Conservation (phyloP, 768 basidiomycete species). For the Leccinum pellstonianum region DNA sequence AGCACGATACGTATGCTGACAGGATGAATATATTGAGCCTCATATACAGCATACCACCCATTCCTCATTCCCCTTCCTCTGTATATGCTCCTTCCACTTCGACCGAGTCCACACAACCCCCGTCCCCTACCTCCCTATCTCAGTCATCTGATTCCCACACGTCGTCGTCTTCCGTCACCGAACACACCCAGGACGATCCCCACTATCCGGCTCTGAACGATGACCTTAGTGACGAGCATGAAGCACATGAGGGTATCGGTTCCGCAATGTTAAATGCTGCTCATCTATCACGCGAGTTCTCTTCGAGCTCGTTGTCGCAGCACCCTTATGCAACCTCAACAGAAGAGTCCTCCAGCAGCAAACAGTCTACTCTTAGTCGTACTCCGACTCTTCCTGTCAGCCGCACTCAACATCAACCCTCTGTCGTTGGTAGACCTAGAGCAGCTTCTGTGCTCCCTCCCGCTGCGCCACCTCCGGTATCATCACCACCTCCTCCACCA, state of each 20-base stretch:
- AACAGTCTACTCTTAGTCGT: slow-evolving; percentile 31
- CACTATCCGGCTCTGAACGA: slow-evolving; percentile 21
- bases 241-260: slow-evolving; percentile 43
- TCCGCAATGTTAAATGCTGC: slow-evolving; percentile 42
- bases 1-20: slow-evolving; percentile 96
- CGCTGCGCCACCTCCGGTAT: slow-evolving; percentile 60
- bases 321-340: slow-evolving; percentile 54
- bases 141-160: slow-evolving; percentile 50
- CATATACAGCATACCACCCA: slow-evolving; percentile 82
- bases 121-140: slow-evolving; percentile 35
- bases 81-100: slow-evolving; percentile 44
- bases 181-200: slow-evolving; percentile 39
- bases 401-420: slow-evolving; percentile 27
- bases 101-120: slow-evolving; percentile 36
- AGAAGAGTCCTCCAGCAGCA: slow-evolving; percentile 36
- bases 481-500: slow-evolving; percentile 47
- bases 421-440: slow-evolving; percentile 42
- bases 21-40: slow-evolving; percentile 90
- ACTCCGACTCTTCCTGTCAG: slow-evolving; percentile 35
- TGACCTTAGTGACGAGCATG: slow-evolving; percentile 33
- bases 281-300: slow-evolving; percentile 31
- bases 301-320: slow-evolving; percentile 24
- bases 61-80: slow-evolving; percentile 62
- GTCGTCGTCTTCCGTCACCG: slow-evolving; percentile 45
- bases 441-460: slow-evolving; percentile 64